These are phyloP conservation scores for Fusarium sp. DNA, from an alignment of 2,329 filamentous ascomycete species.

Conservation along the genomic window DNA sequence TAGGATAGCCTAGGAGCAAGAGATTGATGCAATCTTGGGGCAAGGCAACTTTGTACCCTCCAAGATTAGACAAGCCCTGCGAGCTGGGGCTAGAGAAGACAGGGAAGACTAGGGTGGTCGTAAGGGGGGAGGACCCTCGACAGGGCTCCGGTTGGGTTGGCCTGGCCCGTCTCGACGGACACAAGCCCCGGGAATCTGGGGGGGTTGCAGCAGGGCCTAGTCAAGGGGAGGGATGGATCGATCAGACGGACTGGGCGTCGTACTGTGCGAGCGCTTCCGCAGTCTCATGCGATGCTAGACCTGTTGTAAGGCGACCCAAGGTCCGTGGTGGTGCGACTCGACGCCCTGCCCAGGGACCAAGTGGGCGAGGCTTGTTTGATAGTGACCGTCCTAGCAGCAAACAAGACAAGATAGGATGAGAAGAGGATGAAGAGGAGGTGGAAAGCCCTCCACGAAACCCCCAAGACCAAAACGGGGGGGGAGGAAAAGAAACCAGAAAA, in stretches of 20 bases:
- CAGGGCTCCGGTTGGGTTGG: slow-evolving; percentile 40
- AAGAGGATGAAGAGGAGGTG: slow-evolving; percentile 10
- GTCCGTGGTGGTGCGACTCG: slow-evolving; percentile 44
- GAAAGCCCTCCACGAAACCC: slow-evolving; percentile 5
- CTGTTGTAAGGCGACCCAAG: slow-evolving; percentile 41
- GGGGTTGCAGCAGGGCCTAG: slow-evolving; percentile 39
- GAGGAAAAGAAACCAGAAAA: slow-evolving; percentile 22
- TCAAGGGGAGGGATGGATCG: slow-evolving; percentile 39
- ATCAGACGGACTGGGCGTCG: slow-evolving; percentile 39
- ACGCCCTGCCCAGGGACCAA: slow-evolving; percentile 29
- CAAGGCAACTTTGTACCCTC: slow-evolving; percentile 42
- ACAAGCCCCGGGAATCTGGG: slow-evolving; percentile 48
- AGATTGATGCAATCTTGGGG: slow-evolving; percentile 50
- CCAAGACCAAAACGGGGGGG: not conserved
- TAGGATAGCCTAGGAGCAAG: slow-evolving; percentile 40
- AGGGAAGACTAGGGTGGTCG: slow-evolving; percentile 43
- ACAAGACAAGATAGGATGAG: slow-evolving; percentile 14
- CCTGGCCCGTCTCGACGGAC: slow-evolving; percentile 44
- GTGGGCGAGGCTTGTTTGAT: slow-evolving; percentile 30
- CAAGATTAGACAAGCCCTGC: slow-evolving; percentile 45
- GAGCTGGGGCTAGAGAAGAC: slow-evolving; percentile 42
- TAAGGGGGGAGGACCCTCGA: slow-evolving; percentile 45
- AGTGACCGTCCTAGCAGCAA: slow-evolving; percentile 22
- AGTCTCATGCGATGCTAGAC: slow-evolving; percentile 43
- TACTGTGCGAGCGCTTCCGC: slow-evolving; percentile 37